phyloP scores from a whole-genome alignment of 2,329 filamentous ascomycete genomes.

The Xylaria sp. region DNA sequence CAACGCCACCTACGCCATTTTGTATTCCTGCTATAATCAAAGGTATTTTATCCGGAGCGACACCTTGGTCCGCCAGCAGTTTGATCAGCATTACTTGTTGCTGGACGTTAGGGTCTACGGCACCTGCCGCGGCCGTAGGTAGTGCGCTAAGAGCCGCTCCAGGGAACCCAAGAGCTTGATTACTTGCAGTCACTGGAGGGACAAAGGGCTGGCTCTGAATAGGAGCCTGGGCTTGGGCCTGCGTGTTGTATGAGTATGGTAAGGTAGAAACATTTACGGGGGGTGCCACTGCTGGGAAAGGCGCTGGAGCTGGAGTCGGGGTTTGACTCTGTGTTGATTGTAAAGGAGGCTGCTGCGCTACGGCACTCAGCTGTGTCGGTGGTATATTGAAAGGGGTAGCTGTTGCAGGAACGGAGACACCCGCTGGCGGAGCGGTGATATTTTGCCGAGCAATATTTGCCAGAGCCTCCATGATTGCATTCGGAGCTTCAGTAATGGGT shows the following conservation, averaged over 20 bases:
- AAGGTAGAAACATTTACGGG: conserved; percentile 63
- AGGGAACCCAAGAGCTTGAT: conserved; percentile 46
- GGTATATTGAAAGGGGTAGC: conserved; percentile 36
- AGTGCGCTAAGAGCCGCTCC: conserved; percentile 44
- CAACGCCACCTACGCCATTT: conserved; percentile 43
- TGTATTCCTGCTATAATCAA: conserved; percentile 61
- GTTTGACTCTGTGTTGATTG: conserved; percentile 38
- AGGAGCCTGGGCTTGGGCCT: conserved; percentile 46
- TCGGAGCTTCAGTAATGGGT: conserved; percentile 50
- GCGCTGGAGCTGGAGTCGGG: conserved; percentile 41
- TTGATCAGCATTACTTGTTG: conserved; percentile 78
- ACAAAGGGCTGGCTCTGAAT: conserved; percentile 41
- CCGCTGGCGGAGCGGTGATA: conserved; percentile 54
- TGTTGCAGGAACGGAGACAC: conserved; percentile 48
- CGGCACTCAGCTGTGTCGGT: conserved; percentile 32
- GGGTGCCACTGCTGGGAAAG: conserved; percentile 54
- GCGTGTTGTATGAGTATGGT: conserved; percentile 54
- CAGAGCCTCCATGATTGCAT: conserved; percentile 77
- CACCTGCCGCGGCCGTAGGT: conserved; percentile 43
- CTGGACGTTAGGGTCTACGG: conserved; percentile 62
- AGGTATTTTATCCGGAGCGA: conserved; percentile 78
- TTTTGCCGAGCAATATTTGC: conserved; percentile 82
- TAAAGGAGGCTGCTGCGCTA: conserved; percentile 32
- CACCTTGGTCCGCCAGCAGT: conserved; percentile 74
- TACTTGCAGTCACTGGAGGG: conserved; percentile 44